These are phyloP conservation scores for Neurospora sp. DNA, from an alignment of 495 filamentous ascomycete genomes.

Conservation along the genomic window DNA sequence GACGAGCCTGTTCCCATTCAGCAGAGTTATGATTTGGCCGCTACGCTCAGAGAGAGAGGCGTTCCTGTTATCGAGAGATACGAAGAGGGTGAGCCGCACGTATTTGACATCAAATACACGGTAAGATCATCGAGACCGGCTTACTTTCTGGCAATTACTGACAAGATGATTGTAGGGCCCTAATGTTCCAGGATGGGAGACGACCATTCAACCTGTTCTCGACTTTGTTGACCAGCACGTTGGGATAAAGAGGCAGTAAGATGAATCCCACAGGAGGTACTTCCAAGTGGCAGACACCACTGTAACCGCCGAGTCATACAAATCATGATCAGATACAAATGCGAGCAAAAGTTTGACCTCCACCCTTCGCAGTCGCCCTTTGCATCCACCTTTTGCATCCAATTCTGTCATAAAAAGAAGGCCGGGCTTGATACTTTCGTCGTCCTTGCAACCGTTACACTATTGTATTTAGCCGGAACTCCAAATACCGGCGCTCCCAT, in stretches of 20 bases:
- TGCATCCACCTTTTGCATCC: background rate
- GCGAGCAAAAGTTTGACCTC: background rate
- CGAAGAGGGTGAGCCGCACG: slow-evolving; percentile 14
- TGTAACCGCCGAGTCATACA: background rate
- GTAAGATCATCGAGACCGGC: background rate
- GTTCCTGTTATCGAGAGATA: slow-evolving; percentile 17
- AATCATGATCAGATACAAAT: background rate
- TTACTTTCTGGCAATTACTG: background rate
- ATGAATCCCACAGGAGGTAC: background rate
- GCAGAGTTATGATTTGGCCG: slow-evolving; percentile 16
- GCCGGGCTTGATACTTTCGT: background rate
- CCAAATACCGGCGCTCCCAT: background rate
- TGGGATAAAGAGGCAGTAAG: background rate
- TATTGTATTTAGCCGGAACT: background rate
- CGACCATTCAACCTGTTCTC: slow-evolving; percentile 16
- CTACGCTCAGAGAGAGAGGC: slow-evolving; percentile 6
- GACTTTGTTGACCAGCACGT: slow-evolving; percentile 16
- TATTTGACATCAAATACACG: slow-evolving; percentile 20
- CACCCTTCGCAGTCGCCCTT: background rate
- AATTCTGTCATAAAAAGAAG: background rate
- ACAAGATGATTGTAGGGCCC: slow-evolving; percentile 1
- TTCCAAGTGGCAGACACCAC: background rate
- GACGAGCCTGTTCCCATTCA: slow-evolving; percentile 13
- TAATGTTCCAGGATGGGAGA: slow-evolving; percentile 14
- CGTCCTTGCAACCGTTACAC: background rate